Base-by-base conservation (phyloP, 495 filamentous ascomycete genomes). In the Echria macrotheca region DNA sequence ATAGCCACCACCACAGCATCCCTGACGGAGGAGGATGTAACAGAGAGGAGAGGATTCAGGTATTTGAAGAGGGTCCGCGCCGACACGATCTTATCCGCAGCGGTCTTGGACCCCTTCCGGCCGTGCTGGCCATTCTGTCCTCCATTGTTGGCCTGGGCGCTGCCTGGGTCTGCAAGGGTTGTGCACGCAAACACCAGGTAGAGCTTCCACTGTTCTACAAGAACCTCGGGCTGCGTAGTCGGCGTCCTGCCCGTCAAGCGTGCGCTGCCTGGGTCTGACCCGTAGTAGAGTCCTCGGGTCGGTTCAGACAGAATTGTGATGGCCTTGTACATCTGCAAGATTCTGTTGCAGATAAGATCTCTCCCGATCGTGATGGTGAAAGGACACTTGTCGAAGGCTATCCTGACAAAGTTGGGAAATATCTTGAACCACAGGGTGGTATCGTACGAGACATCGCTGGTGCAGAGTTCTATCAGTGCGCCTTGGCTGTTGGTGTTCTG, bases 201-300 rank as follows among this genome's bases (percentile, higher is more conserved):
- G n/a, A 97, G 71, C 66, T 95, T 97, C 91, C 91, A 99, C 65
- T 99, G 93, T 61, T 97, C 93, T 49, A 97, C 80, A 47, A 98
- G 71, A 31, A 94, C 82, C 43, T 95, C 89, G 2, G 90, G 86
- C 7, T 90, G 83, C 21, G 87, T 84, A 3, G 84, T 86, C 24
- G 83, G 85, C 35, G 59, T 81, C 41, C 77, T 70, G 22, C 66
- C 70, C n/a, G 72, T 61, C 17, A 76, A 63, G 11, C 72, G 67
- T 31, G 65, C 69, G 47, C 68, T 71, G 40, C 54, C 74, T 33
- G 57, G 66, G 22, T 72, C 72, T 15, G 64, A 67, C 7, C 65
- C 68, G 25, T 80, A 73, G 61, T 81, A 80, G 10, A 76, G 75
- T 10, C 75, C 75, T 33, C 85, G 76, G 3, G 80, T 73, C 3